Conservation (phyloP, 371 early-diverging fungal genomes). For the Mortierella polycephala region DNA sequence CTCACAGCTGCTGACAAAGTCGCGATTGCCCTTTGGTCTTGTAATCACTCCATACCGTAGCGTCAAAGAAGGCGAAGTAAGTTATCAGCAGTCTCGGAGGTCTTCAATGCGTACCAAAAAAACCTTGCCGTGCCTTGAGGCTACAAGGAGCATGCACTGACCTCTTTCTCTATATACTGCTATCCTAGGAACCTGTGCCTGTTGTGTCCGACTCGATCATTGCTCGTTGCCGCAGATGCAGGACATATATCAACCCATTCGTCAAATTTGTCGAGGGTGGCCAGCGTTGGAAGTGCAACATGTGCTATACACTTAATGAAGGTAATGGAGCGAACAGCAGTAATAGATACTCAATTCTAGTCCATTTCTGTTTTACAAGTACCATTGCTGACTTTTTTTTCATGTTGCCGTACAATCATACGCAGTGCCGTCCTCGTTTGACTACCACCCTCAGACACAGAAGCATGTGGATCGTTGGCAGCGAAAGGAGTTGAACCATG, state of each 20-base stretch:
- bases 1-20: constrained; percentile 81
- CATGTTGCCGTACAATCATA: not conserved
- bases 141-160: too few species aligned
- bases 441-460: constrained; percentile 87
- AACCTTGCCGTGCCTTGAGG: too few species aligned
- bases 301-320: constrained; percentile 93
- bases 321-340: constrained; percentile 57
- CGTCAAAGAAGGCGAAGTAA: constrained; percentile 46
- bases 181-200: constrained; percentile 77
- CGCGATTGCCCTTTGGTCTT: constrained; percentile 88
- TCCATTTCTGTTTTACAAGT: not conserved
- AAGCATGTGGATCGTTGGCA: constrained; percentile 86
- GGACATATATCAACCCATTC: constrained; percentile 97
- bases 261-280: constrained; percentile 94
- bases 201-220: constrained; percentile 86
- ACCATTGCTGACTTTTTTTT: not conserved
- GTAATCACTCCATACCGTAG: constrained; percentile 84
- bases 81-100: not conserved
- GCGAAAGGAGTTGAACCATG: constrained; percentile 87
- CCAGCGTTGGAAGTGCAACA: constrained; percentile 95
- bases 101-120: not conserved
- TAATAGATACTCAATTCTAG: not conserved
- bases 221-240: constrained; percentile 94
- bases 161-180: not conserved
- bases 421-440: constrained; percentile 86